Base-by-base conservation (phyloP, 148 eudicot species). In the Vaccinium corymbosum region DNA sequence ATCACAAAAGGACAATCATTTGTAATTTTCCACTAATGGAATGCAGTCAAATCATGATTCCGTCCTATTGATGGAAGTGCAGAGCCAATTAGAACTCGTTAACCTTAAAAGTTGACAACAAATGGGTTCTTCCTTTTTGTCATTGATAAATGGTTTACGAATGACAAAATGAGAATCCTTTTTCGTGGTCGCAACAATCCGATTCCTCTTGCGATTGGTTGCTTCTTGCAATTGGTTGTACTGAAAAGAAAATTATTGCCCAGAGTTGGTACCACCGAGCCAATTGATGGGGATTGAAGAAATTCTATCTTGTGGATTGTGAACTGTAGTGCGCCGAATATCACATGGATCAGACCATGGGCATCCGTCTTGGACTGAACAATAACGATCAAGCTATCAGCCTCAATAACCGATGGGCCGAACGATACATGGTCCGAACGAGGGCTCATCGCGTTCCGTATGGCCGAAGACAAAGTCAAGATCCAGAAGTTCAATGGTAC, bases 1-100 rank as follows among this genome's bases (percentile, higher is more conserved):
- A 49, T 84, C 5, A 12, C 57, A 25, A 6, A 66, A 10, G 6
- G 72, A 66, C 25, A 66, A 66, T 66, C 35, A 66, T 66, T 66
- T 25, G 35, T 29, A 66, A 27, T 66, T 17, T 77, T 46, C 86
- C 78, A 56, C 71, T 79, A 71, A 84, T 80, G 83, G 81, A 27
- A 66, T 66, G 72, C 27, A 71, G 79, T 64, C 82, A 32, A 75
- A 84, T 84, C 72, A 80, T 80, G 38, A 84, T 64, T 59, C 46
- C 57, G 7, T 75, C 80, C 53, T 83, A 56, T 59, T 55, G 9
- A 20, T 20, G 9, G 25, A 17, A 10, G 25, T 20, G 53, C 2
- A 3, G 22, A 42, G 46, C 46, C 46, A 2, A 1, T 10, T 20
- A 20, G 51, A 46, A 74, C 25, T 19, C 3, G 35, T 66, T 3